Conservation (phyloP, 2,329 filamentous ascomycete genomes). For the Didymella glomerata region DNA sequence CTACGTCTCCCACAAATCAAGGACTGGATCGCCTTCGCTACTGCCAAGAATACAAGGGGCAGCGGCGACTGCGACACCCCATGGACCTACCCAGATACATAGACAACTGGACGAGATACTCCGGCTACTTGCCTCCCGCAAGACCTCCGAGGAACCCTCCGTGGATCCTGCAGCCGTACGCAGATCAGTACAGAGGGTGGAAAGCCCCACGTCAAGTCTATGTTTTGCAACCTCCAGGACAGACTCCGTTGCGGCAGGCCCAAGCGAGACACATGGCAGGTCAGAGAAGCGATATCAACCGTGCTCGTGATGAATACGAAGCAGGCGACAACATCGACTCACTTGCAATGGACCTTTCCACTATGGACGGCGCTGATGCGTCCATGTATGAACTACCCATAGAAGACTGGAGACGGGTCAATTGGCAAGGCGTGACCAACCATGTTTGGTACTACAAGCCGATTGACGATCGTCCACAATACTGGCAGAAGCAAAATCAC, state of each 20-base stretch:
- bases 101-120: not conserved
- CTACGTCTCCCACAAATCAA: not conserved
- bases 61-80: not conserved
- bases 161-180: not conserved
- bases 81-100: not conserved
- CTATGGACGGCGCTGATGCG: not conserved
- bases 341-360: not conserved
- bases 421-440: not conserved
- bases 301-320: not conserved
- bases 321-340: not conserved
- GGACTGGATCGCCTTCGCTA: not conserved
- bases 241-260: not conserved
- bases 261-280: not conserved
- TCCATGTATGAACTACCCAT: not conserved
- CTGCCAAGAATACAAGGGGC: not conserved
- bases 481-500: not conserved
- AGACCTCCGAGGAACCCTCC: not conserved
- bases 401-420: not conserved
- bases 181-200: not conserved
- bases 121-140: not conserved
- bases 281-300: not conserved
- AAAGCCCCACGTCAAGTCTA: not conserved
- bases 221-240: not conserved
- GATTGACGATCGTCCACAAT: not conserved
- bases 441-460: not conserved